Evolutionary conservation across 2,329 filamentous ascomycete genomes (phyloP).

Genomic region (Magnaporthiopsis incrustans): DNA sequence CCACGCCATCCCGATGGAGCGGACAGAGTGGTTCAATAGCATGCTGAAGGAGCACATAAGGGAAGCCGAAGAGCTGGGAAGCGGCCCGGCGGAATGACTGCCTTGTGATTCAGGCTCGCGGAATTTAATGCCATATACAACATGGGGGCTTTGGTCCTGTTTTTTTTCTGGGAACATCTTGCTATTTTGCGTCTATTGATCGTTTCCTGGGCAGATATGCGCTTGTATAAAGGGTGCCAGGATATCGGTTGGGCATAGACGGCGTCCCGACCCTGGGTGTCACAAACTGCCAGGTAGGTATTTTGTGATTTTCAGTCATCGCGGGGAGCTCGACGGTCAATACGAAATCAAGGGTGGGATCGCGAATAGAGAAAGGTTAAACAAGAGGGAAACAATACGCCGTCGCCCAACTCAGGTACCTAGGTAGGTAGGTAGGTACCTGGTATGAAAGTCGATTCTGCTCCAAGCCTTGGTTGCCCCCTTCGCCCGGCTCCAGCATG

Average conservation of each 20-base stretch:
- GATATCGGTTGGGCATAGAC: neutral
- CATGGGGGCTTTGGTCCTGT: neutral
- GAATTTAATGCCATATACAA: neutral
- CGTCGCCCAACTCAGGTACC: no score
- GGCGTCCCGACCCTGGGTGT: neutral
- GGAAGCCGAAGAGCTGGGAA: constrained; percentile 30
- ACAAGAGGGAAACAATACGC: neutral
- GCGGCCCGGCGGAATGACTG: neutral
- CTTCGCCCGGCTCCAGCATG: neutral
- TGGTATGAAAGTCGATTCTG: neutral
- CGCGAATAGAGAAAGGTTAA: neutral
- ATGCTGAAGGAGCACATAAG: constrained; percentile 51
- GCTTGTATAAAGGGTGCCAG: neutral
- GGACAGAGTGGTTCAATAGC: constrained; percentile 58
- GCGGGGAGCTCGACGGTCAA: neutral
- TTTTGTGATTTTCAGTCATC: neutral
- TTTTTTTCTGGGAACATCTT: neutral
- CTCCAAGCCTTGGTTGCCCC: neutral
- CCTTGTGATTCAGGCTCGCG: neutral
- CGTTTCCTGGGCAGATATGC: neutral
- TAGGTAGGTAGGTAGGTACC: no score
- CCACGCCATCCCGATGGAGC: constrained; percentile 69
- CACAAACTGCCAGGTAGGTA: no score
- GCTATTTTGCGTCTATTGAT: neutral
- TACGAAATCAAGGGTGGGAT: neutral